A percentile compares a stretch with the other conserved stretches of the same genome.
Conservation (phyloP, 2,329 filamentous ascomycete species). For the Niveomyces coronatus region DNA sequence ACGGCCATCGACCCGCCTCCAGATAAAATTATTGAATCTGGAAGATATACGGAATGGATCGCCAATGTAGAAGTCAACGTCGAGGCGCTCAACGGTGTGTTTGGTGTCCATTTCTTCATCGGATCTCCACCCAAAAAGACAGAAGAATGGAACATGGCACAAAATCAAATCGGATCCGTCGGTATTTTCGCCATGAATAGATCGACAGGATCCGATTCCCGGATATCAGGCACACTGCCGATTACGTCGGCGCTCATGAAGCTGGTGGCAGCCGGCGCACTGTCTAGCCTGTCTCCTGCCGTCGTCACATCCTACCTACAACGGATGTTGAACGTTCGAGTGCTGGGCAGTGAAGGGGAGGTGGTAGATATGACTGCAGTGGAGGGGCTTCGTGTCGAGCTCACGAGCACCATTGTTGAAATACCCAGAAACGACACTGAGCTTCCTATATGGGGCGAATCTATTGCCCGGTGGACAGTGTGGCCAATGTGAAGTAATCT, state of each 20-base stretch:
- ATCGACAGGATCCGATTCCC: conserved; percentile 21
- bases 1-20: conserved; percentile 15
- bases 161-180: conserved; percentile 51
- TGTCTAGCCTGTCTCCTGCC: conserved; percentile 27
- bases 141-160: conserved; percentile 38
- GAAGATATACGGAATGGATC: conserved; percentile 52
- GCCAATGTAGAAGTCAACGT: conserved; percentile 55
- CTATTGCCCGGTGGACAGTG: neutral
- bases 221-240: conserved; percentile 40
- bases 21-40: conserved; percentile 25
- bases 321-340: conserved; percentile 24
- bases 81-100: conserved; percentile 49
- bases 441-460: conserved; percentile 20
- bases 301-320: conserved; percentile 32
- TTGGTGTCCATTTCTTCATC: conserved; percentile 57
- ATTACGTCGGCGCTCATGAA: conserved; percentile 39
- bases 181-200: conserved; percentile 40
- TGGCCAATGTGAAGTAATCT: conserved; percentile 5
- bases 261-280: conserved; percentile 25
- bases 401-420: conserved; percentile 21
- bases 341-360: conserved; percentile 18
- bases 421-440: conserved; percentile 16
- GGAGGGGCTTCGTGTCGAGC: conserved; percentile 20
- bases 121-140: conserved; percentile 39
- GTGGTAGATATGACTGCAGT: conserved; percentile 18